phyloP scores from a whole-genome alignment of 495 filamentous ascomycete genomes.

The Penicillium dipodomyicola region DNA sequence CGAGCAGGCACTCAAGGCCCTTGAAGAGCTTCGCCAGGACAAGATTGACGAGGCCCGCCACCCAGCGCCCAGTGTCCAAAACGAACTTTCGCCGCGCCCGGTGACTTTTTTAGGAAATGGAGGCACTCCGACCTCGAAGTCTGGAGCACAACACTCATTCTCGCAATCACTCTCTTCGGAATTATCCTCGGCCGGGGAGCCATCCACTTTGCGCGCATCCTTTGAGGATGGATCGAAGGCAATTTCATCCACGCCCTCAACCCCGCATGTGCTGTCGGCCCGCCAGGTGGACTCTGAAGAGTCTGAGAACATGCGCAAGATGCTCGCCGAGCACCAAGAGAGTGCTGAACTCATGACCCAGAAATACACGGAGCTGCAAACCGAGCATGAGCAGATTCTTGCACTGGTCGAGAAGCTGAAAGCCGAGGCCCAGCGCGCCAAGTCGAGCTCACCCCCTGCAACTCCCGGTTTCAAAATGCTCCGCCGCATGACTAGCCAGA shows the following conservation, averaged over 20 bases:
- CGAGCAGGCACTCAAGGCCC: conserved; percentile 76
- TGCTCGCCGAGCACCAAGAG: conserved; percentile 74
- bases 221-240: conserved; percentile 51
- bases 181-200: conserved; percentile 88
- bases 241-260: conserved; percentile 18
- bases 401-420: conserved; percentile 87
- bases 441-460: conserved; percentile 58
- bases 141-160: conserved; percentile 77
- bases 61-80: conserved; percentile 44
- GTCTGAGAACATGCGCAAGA: conserved; percentile 64
- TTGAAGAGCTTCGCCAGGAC: conserved; percentile 78
- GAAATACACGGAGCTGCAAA: conserved; percentile 77
- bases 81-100: conserved; percentile 60
- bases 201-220: conserved; percentile 61
- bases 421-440: conserved; percentile 74
- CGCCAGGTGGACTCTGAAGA: conserved; percentile 52
- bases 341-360: conserved; percentile 66
- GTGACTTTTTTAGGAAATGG: conserved; percentile 90
- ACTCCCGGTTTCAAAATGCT: conserved; percentile 64
- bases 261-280: conserved; percentile 12
- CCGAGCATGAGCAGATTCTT: conserved; percentile 76
- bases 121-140: conserved; percentile 66
- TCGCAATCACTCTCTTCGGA: conserved; percentile 96
- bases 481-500: conserved; percentile 91
- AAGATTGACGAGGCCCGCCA: conserved; percentile 79